Evolutionary conservation across 805 yeast genomes (phyloP).

Genomic region (Kurtzmaniella cleridarum): DNA sequence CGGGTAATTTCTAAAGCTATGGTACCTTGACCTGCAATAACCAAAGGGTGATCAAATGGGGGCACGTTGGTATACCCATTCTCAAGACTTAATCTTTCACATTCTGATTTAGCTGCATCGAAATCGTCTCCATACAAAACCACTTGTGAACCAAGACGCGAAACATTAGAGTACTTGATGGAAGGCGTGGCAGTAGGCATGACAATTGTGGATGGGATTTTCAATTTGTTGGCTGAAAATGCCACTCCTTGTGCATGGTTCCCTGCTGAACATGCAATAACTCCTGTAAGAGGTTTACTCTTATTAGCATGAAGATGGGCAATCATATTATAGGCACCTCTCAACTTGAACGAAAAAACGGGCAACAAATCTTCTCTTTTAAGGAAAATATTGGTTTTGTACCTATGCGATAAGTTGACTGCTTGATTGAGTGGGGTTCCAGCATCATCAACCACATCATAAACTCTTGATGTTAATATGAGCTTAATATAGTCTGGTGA

Average conservation of each 20-base stretch:
- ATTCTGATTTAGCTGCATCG: slow-evolving; percentile 91
- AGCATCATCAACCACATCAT: slow-evolving; percentile 74
- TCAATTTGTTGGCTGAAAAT: slow-evolving; percentile 75
- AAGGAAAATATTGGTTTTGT: slow-evolving; percentile 69
- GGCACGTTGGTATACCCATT: slow-evolving; percentile 85
- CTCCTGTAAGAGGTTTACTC: slow-evolving; percentile 69
- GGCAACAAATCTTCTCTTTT: slow-evolving; percentile 94
- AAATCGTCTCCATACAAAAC: slow-evolving; percentile 92
- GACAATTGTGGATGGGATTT: slow-evolving; percentile 91
- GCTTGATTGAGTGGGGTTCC: slow-evolving; percentile 85
- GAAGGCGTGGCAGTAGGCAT: slow-evolving; percentile 98
- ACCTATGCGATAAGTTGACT: slow-evolving; percentile 62
- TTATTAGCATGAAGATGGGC: slow-evolving; percentile 66
- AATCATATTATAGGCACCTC: slow-evolving; percentile 98
- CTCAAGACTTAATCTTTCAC: slow-evolving; percentile 62
- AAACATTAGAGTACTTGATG: slow-evolving; percentile 87
- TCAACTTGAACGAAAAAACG: slow-evolving; percentile 89
- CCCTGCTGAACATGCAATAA: slow-evolving; percentile 97
- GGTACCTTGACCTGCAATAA: slow-evolving; percentile 98
- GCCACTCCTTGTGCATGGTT: slow-evolving; percentile 99
- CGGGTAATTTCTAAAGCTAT: slow-evolving; percentile 89
- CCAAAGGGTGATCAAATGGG: slow-evolving; percentile 98
- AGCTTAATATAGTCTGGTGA: slow-evolving; percentile 91
- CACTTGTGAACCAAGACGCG: slow-evolving; percentile 89
- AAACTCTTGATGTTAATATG: slow-evolving; percentile 86